phyloP scores from a whole-genome alignment of 345 rosid species.

The rapeseed (Brassica napus) region DNA sequence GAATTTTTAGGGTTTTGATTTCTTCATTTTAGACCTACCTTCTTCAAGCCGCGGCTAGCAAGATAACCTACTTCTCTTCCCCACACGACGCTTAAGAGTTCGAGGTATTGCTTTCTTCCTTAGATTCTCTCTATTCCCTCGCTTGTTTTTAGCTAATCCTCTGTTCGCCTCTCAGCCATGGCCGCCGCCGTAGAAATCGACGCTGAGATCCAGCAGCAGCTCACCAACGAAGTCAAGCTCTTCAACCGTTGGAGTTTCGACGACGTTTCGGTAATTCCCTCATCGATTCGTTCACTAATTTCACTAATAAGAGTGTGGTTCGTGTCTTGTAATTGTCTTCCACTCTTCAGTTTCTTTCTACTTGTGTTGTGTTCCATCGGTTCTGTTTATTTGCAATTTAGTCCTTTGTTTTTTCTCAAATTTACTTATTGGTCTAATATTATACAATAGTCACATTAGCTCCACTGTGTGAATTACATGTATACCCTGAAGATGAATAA shows the following conservation, averaged over 20 bases:
- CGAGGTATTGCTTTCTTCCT: not conserved
- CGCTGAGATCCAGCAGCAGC: slow-evolving; percentile 39
- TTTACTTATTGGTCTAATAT: not conserved
- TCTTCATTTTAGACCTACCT: not conserved
- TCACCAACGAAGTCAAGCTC: slow-evolving; percentile 56
- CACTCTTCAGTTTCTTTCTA: not conserved
- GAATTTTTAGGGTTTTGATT: slow-evolving; percentile 20
- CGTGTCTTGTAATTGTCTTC: not conserved
- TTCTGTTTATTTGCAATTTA: not conserved
- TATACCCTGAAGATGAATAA: not conserved
- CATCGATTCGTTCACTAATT: not conserved
- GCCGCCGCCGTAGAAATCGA: slow-evolving; percentile 37
- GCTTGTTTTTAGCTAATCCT: not conserved
- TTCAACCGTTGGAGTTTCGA: slow-evolving; percentile 89
- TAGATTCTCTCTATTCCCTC: too few species aligned
- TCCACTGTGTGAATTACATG: not conserved
- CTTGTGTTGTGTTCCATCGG: not conserved
- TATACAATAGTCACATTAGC: not conserved
- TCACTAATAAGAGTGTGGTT: not conserved
- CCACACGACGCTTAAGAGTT: not conserved
- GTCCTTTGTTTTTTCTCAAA: not conserved
- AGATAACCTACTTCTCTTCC: not conserved
- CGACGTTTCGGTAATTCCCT: slow-evolving; percentile 56
- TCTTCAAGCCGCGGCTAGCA: slow-evolving; percentile 24
- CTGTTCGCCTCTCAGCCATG: slow-evolving; percentile 27